Conservation (phyloP, 2,329 filamentous ascomycete species). For the Myriangium duriaei region DNA sequence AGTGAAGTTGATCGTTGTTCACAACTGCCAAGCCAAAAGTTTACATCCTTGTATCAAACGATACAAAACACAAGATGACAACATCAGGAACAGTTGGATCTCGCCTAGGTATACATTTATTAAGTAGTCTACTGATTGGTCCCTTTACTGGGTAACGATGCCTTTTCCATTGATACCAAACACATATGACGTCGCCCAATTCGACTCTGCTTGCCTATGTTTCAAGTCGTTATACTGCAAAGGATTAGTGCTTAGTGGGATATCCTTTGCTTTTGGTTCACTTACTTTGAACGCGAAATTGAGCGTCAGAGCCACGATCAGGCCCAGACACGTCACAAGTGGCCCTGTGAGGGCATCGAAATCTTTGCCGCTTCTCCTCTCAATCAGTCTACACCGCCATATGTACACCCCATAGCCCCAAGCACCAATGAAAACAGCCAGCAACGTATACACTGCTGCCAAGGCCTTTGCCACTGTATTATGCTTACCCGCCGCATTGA, state of each 20-base stretch:
- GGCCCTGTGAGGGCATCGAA: conserved; percentile 86
- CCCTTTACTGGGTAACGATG: conserved; percentile 6
- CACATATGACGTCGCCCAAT: background rate
- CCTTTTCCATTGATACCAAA: conserved; percentile 7
- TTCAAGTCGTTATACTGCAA: conserved; percentile 7
- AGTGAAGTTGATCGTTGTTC: too few relatives aligned
- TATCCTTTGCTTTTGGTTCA: background rate
- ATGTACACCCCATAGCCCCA: conserved; percentile 86
- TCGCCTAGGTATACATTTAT: too few relatives aligned
- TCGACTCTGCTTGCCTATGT: conserved; percentile 1
- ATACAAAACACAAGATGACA: too few relatives aligned
- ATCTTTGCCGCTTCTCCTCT: conserved; percentile 75
- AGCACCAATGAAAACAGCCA: conserved; percentile 68
- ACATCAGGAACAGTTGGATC: too few relatives aligned
- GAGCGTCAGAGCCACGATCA: conserved; percentile 65
- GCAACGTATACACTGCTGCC: conserved; percentile 69
- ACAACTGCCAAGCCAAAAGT: too few relatives aligned
- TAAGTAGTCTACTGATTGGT: too few relatives aligned
- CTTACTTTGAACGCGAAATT: conserved; percentile 80
- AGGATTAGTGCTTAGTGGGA: background rate
- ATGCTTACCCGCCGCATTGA: conserved; percentile 67
- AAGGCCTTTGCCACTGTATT: conserved; percentile 65
- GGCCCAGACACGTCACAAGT: conserved; percentile 64
- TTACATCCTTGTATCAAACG: too few relatives aligned
- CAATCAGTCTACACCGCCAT: conserved; percentile 63